A percentile compares a stretch with the other conserved stretches of the same genome.
These are phyloP conservation scores for Gyromitra esculenta DNA, from an alignment of 2,329 filamentous ascomycete genomes.

Conservation along the genomic window DNA sequence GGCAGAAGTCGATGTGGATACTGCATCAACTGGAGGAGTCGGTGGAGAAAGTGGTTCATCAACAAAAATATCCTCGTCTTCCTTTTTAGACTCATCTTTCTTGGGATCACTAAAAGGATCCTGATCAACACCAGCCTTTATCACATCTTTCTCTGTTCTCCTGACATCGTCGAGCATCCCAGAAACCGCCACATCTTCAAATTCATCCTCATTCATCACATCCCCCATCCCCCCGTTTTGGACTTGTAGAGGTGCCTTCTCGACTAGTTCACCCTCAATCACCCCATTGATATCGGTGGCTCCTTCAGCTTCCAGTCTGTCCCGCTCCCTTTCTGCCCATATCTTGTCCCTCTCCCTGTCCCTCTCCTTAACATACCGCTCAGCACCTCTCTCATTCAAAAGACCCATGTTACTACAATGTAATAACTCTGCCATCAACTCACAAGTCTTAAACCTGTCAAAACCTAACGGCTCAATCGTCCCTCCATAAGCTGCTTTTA, in stretches of 20 bases:
- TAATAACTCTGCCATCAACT: conserved; percentile 95
- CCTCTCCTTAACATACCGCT: conserved; percentile 81
- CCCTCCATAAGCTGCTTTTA: conserved; percentile 87
- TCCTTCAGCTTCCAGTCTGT: conserved; percentile 71
- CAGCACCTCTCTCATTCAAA: conserved; percentile 88
- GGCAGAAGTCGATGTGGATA: conserved; percentile 16
- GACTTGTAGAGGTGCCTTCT: conserved; percentile 54
- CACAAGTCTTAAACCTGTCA: conserved; percentile 98
- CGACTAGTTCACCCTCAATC: conserved; percentile 53
- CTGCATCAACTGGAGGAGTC: conserved; percentile 53
- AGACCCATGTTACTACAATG: conserved; percentile 99
- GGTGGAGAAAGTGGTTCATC: conserved; percentile 79
- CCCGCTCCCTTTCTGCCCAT: conserved; percentile 74
- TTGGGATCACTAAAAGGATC: conserved; percentile 52
- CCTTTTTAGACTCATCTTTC: conserved; percentile 58
- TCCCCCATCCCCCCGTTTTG: conserved; percentile 55
- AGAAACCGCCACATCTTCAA: conserved; percentile 81
- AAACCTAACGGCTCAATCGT: conserved; percentile 95
- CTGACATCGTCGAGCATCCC: conserved; percentile 76
- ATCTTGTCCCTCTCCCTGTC: conserved; percentile 84
- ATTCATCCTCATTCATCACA: conserved; percentile 81
- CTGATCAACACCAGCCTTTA: conserved; percentile 55
- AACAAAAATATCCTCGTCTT: conserved; percentile 78
- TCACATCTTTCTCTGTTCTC: conserved; percentile 63
- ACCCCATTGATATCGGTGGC: conserved; percentile 80